phyloP scores from a whole-genome alignment of 208 protist genomes.

The Acanthamoeba royreba region DNA sequence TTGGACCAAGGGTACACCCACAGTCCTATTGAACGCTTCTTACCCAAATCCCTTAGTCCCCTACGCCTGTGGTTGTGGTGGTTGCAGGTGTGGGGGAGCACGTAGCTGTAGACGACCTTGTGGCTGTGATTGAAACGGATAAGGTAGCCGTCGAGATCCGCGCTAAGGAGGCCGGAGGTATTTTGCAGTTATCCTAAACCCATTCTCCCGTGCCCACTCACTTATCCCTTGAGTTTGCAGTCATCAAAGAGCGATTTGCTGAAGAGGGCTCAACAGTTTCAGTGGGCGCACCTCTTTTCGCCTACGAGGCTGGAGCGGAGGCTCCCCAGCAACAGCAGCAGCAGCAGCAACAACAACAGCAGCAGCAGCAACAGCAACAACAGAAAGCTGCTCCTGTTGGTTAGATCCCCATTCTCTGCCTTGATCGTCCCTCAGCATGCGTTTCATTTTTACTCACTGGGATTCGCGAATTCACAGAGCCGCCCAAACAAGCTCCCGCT shows the following conservation, averaged over 20 bases:
- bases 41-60: neutral
- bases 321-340: neutral
- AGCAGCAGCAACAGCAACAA: neutral
- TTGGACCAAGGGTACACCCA: constrained; percentile 87
- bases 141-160: constrained; percentile 96
- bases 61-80: neutral
- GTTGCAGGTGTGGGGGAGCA: constrained; percentile 88
- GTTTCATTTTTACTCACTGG: too few relatives aligned
- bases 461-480: too few relatives aligned
- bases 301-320: neutral
- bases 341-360: neutral
- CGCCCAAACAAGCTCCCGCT: too few relatives aligned
- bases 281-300: constrained; percentile 41
- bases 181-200: constrained; percentile 76
- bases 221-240: neutral
- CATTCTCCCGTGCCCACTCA: constrained; percentile 37
- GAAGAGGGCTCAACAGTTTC: constrained; percentile 43
- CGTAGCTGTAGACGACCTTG: constrained; percentile 94
- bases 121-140: constrained; percentile 97
- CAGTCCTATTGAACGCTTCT: neutral
- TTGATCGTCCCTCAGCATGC: neutral
- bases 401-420: neutral
- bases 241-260: constrained; percentile 40
- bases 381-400: neutral
- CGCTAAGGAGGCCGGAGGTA: constrained; percentile 88